These are phyloP conservation scores for Penicillium psychrofluorescens DNA, from an alignment of 495 filamentous ascomycete species.

Conservation along the genomic window DNA sequence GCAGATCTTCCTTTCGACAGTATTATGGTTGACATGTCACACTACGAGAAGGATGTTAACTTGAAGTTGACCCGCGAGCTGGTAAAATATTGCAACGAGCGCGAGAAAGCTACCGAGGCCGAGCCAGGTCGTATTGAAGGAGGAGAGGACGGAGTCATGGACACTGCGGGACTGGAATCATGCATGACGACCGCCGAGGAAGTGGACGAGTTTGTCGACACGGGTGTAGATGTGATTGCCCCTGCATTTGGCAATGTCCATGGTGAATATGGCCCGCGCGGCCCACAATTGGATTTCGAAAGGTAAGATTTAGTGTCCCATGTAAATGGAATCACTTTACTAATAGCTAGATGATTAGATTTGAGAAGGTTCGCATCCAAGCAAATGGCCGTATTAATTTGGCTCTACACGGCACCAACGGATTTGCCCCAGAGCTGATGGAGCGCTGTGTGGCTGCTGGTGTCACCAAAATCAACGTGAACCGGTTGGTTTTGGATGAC, in stretches of 20 bases:
- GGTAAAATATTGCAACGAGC: conserved; percentile 56
- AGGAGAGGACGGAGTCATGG: conserved; percentile 67
- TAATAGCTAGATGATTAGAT: conserved; percentile 1
- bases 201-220: conserved; percentile 59
- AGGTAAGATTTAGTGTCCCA: conserved; percentile 17
- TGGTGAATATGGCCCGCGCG: conserved; percentile 61
- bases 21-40: conserved; percentile 70
- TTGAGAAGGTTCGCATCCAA: conserved; percentile 4
- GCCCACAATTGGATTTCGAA: conserved; percentile 60
- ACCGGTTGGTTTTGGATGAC: conserved; percentile 53
- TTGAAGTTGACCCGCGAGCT: conserved; percentile 57
- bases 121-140: conserved; percentile 72
- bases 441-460: conserved; percentile 51
- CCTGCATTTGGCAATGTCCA: conserved; percentile 76
- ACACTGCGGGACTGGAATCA: conserved; percentile 60
- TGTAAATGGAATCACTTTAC: not conserved
- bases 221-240: conserved; percentile 67
- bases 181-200: conserved; percentile 64
- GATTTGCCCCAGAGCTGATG: conserved; percentile 53
- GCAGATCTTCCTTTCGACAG: conserved; percentile 59
- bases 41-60: conserved; percentile 70
- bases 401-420: conserved; percentile 64
- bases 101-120: conserved; percentile 63
- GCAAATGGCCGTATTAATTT: conserved; percentile 44
- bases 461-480: conserved; percentile 65